Evolutionary conservation across 2,329 filamentous ascomycete species (phyloP), one percentile per base, ranked within the genome.

Genomic region (Hypoxylon sp.): DNA sequence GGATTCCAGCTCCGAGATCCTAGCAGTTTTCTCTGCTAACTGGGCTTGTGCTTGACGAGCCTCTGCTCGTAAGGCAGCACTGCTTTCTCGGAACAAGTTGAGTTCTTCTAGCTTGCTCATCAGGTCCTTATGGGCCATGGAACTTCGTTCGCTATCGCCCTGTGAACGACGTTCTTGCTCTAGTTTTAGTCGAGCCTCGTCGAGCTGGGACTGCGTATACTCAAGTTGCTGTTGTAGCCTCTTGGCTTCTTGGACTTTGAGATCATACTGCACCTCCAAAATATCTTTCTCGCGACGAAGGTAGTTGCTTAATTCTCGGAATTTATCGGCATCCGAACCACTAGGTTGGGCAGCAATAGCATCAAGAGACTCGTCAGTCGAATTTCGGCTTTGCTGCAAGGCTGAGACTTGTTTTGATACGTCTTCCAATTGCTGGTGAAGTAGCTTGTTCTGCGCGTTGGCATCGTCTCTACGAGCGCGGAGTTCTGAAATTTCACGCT

Each of bases 241-340:
- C 81, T 97, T 97, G 59, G 90, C 87, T 80, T 99, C 96, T 74
- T 97, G 93, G 0, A 90, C 86, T 75, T 95, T 94, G 48, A 98
- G 85, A 74, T 98, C 94, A 75, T 94, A 92, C 76, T 98, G 95
- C n/a, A 98, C 93, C 74, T 99, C 95, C 8, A 98, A 87, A 72
- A 99, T 98, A 78, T 98, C 96, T 84, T 98, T 99, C 81, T 99
- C 97, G 46, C 94, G 92, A 50, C 95, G 91, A 68, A 99, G 84
- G 79, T 96, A 99, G 69, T 89, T 92, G 81, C 97, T 97, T 63
- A 99, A 88, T 76, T 98, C 95, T 69, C 96, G 92, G 9, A 97
- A 87, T 59, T 92, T 93, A 72, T 94, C 92, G 9, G 90, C 83
- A 44, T 88, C 89, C 37, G 88, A 84, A 55, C 89, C 85, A 3